These are phyloP conservation scores for Saxispiralis lemnorum DNA, from an alignment of 495 filamentous ascomycete species.

Conservation along the genomic window DNA sequence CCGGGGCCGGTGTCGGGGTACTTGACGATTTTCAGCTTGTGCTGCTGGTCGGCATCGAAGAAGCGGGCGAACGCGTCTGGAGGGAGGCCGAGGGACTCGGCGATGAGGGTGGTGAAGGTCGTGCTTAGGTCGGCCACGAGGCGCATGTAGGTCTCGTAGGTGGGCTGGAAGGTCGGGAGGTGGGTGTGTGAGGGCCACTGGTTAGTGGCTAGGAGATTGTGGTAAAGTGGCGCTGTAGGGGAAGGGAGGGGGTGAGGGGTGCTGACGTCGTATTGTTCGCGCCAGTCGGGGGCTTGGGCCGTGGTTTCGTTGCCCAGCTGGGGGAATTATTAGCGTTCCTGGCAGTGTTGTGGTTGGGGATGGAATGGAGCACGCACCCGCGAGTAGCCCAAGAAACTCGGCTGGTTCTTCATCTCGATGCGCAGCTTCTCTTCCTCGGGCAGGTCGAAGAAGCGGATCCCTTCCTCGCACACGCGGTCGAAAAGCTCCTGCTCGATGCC, in stretches of 20 bases:
- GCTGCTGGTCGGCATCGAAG: constrained; percentile 65
- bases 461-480: constrained; percentile 48
- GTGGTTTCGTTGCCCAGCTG: constrained; percentile 28
- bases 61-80: constrained; percentile 59
- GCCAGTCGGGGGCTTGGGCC: constrained; percentile 35
- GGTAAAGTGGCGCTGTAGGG: constrained; percentile 48
- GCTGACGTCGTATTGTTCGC: constrained; percentile 84
- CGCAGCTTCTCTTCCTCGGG: constrained; percentile 60
- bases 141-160: constrained; percentile 56
- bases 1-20: constrained; percentile 41
- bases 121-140: constrained; percentile 52
- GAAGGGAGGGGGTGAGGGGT: constrained; percentile 53
- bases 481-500: constrained; percentile 53
- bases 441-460: constrained; percentile 62
- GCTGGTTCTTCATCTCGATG: constrained; percentile 76
- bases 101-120: constrained; percentile 68
- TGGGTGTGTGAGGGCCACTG: constrained; percentile 63
- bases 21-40: constrained; percentile 86
- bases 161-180: constrained; percentile 54
- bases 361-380: constrained; percentile 13
- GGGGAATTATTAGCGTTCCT: neutral
- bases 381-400: constrained; percentile 26
- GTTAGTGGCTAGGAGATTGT: constrained; percentile 69
- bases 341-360: neutral
- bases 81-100: constrained; percentile 67